These are phyloP conservation scores for Torulaspora microellipsoides DNA, from an alignment of 805 yeast species.

Conservation along the genomic window DNA sequence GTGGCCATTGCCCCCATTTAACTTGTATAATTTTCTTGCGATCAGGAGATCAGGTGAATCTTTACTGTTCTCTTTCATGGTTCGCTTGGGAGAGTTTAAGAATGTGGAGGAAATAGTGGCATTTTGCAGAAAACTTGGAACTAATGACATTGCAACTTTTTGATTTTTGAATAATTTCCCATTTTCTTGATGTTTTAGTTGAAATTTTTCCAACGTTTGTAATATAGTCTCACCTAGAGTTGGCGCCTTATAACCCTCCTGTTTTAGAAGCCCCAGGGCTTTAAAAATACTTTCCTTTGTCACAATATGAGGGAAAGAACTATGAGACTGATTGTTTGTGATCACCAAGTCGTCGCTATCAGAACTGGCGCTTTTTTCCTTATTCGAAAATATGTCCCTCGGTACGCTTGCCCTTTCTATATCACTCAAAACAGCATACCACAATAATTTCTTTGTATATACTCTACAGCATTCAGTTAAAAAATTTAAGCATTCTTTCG, in stretches of 20 bases:
- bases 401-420: constrained; percentile 16
- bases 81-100: background rate
- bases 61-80: background rate
- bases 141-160: constrained; percentile 10
- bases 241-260: constrained; percentile 16
- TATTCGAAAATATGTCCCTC: background rate
- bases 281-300: constrained; percentile 16
- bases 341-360: constrained; percentile 8
- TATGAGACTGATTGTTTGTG: constrained; percentile 1
- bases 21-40: constrained; percentile 14
- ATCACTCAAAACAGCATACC: constrained; percentile 19
- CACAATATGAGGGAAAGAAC: constrained; percentile 21
- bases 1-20: constrained; percentile 10
- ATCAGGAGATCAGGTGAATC: constrained; percentile 3
- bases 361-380: constrained; percentile 3
- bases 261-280: constrained; percentile 11
- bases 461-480: constrained; percentile 14
- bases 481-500: constrained; percentile 13
- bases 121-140: constrained; percentile 8
- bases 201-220: constrained; percentile 21
- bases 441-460: constrained; percentile 19
- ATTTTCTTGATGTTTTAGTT: constrained; percentile 16
- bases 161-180: constrained; percentile 27
- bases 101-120: background rate
- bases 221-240: constrained; percentile 20